Conservation (phyloP, 768 basidiomycete genomes). For the Tephrocybe sp. region DNA sequence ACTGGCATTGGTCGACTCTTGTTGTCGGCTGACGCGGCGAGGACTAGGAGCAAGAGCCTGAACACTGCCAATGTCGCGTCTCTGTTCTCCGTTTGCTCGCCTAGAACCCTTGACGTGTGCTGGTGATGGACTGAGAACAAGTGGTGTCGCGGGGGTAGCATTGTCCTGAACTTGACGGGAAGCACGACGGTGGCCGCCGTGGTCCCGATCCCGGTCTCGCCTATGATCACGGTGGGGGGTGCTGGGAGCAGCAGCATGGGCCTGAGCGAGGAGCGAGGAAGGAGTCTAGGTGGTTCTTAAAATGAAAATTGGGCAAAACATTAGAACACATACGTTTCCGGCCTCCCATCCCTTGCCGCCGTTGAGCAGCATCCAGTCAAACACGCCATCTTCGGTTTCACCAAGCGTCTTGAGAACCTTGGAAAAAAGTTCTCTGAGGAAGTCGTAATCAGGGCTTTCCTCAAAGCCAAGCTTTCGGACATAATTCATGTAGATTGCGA, state of each 20-base stretch:
- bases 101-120: slow-evolving; percentile 62
- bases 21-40: slow-evolving; percentile 66
- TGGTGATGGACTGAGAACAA: slow-evolving; percentile 65
- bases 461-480: slow-evolving; percentile 98
- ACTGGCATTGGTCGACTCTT: slow-evolving; percentile 38
- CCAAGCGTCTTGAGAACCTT: slow-evolving; percentile 88
- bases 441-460: slow-evolving; percentile 97
- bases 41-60: slow-evolving; percentile 68
- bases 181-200: slow-evolving; percentile 47
- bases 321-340: slow-evolving; percentile 59
- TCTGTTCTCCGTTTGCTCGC: slow-evolving; percentile 50
- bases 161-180: slow-evolving; percentile 60
- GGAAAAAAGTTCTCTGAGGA: slow-evolving; percentile 89
- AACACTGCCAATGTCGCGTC: slow-evolving; percentile 60
- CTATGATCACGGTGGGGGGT: slow-evolving; percentile 60
- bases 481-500: slow-evolving; percentile 99
- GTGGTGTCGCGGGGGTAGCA: slow-evolving; percentile 51
- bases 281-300: slow-evolving; percentile 33
- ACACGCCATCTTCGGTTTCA: slow-evolving; percentile 89
- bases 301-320: slow-evolving; percentile 6
- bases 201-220: slow-evolving; percentile 55
- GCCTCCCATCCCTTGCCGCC: slow-evolving; percentile 96
- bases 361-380: slow-evolving; percentile 97
- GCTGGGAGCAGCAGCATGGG: slow-evolving; percentile 55
- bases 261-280: slow-evolving; percentile 43